Evolutionary conservation across 1,284 basidiomycete genomes (phyloP).

Genomic region (Apiotrichum akiyoshidainum): DNA sequence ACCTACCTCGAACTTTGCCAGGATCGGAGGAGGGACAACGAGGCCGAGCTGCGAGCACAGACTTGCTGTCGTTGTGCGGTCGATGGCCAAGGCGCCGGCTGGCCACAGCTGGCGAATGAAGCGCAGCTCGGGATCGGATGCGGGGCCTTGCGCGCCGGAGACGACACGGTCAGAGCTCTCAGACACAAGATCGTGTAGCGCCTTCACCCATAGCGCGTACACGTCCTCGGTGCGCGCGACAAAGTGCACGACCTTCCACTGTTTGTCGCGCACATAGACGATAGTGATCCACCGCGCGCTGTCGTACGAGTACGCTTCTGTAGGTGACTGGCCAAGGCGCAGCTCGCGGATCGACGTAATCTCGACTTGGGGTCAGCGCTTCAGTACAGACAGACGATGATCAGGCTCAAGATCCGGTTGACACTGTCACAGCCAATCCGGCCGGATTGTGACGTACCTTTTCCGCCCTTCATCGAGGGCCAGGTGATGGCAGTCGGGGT

Average conservation of each 20-base stretch:
- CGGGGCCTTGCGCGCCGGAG: constrained; percentile 29
- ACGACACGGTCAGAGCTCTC: constrained; percentile 37
- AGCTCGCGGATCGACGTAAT: constrained; percentile 90
- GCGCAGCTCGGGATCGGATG: constrained; percentile 42
- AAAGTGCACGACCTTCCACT: constrained; percentile 89
- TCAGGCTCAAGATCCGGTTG: too few relatives aligned
- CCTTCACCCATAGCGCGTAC: constrained; percentile 57
- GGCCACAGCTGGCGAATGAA: constrained; percentile 49
- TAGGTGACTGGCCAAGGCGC: constrained; percentile 70
- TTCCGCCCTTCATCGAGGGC: constrained; percentile 72
- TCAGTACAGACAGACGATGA: not conserved
- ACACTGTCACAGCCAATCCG: too few relatives aligned
- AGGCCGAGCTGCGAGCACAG: constrained; percentile 63
- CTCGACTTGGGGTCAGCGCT: constrained; percentile 59
- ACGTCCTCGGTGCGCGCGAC: constrained; percentile 70
- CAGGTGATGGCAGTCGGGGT: constrained; percentile 76
- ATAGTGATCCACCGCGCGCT: constrained; percentile 54
- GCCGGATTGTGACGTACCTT: constrained; percentile 54
- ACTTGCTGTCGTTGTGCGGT: constrained; percentile 52
- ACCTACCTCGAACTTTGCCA: constrained; percentile 12
- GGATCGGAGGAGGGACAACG: constrained; percentile 8
- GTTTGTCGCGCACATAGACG: constrained; percentile 56
- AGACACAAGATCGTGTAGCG: constrained; percentile 51
- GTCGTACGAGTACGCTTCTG: constrained; percentile 49
- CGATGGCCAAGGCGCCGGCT: constrained; percentile 31